Conservation (phyloP, 2,329 filamentous ascomycete genomes). For the Talaromyces sp. region DNA sequence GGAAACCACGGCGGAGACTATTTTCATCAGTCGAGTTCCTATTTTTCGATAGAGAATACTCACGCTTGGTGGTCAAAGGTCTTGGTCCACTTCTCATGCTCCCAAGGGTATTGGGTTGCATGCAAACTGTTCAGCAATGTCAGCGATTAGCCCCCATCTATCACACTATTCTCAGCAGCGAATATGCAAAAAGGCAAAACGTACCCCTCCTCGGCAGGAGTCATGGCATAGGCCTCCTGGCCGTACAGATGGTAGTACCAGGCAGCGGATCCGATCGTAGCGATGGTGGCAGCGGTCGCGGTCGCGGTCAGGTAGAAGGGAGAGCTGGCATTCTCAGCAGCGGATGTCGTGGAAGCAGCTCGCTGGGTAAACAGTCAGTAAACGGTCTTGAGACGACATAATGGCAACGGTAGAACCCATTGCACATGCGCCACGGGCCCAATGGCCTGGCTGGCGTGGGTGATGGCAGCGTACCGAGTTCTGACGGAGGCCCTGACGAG, state of each 20-base stretch:
- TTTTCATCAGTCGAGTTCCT: slow-evolving; percentile 11
- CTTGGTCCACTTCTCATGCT: slow-evolving; percentile 85
- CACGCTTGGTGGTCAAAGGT: slow-evolving; percentile 97
- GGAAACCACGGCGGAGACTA: slow-evolving; percentile 96
- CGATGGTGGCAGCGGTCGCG: slow-evolving; percentile 77
- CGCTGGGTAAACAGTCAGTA: slow-evolving; percentile 44
- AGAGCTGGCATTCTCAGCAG: slow-evolving; percentile 64
- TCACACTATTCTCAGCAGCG: not conserved
- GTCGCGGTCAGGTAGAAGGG: slow-evolving; percentile 80
- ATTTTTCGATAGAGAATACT: slow-evolving; percentile 37
- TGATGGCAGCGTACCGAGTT: slow-evolving; percentile 63
- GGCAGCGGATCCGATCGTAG: slow-evolving; percentile 82
- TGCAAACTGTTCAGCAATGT: slow-evolving; percentile 64
- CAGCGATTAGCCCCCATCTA: not conserved
- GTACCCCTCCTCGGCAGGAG: slow-evolving; percentile 96
- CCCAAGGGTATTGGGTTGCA: slow-evolving; percentile 89
- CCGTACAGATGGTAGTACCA: slow-evolving; percentile 99
- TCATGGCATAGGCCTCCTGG: slow-evolving; percentile 78
- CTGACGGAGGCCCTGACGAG: slow-evolving; percentile 67
- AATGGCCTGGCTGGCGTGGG: slow-evolving; percentile 23
- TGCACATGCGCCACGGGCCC: slow-evolving; percentile 22
- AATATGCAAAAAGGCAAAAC: slow-evolving; percentile 38
- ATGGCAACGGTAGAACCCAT: slow-evolving; percentile 18
- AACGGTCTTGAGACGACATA: slow-evolving; percentile 24
- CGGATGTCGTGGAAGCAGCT: slow-evolving; percentile 65